Conservation (phyloP, 805 yeast genomes). For the Metschnikowia baotianmanensis region DNA sequence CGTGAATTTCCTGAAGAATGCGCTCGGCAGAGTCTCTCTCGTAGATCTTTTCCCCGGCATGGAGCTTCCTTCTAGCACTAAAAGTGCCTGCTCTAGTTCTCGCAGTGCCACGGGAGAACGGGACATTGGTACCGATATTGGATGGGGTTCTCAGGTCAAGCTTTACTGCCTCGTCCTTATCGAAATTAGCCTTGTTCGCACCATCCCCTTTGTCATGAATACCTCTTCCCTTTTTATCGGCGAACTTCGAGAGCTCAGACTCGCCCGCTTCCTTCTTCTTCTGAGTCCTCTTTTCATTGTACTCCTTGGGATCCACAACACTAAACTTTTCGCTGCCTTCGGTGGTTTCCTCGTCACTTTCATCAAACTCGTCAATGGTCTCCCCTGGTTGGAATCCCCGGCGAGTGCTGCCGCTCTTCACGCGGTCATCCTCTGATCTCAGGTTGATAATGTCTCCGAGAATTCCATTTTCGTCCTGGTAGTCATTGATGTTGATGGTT, state of each 20-base stretch:
- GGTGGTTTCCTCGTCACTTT: conserved; percentile 10
- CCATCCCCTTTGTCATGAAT: not conserved
- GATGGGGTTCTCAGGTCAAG: not conserved
- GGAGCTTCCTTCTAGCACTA: conserved; percentile 32
- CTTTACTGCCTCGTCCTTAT: conserved; percentile 15
- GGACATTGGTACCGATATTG: not conserved
- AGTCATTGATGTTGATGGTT: conserved; percentile 27
- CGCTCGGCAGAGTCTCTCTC: conserved; percentile 77
- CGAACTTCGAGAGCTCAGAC: not conserved
- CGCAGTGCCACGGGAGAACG: conserved; percentile 7
- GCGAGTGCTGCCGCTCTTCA: conserved; percentile 1
- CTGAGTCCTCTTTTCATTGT: not conserved
- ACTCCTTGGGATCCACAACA: conserved; percentile 1
- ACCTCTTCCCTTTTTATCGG: not conserved
- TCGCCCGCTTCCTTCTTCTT: conserved; percentile 1
- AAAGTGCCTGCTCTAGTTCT: conserved; percentile 39
- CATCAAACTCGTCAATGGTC: conserved; percentile 16
- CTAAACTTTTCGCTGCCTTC: conserved; percentile 5
- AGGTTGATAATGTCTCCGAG: conserved; percentile 6
- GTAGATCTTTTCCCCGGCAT: conserved; percentile 49
- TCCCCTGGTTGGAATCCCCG: conserved; percentile 8
- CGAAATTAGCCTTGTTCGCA: not conserved
- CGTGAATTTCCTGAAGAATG: conserved; percentile 69
- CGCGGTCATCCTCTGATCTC: conserved; percentile 1
- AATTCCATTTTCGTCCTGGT: conserved; percentile 33